phyloP scores from a whole-genome alignment of 805 yeast species.

The Metahyphopichia silvanorum region DNA sequence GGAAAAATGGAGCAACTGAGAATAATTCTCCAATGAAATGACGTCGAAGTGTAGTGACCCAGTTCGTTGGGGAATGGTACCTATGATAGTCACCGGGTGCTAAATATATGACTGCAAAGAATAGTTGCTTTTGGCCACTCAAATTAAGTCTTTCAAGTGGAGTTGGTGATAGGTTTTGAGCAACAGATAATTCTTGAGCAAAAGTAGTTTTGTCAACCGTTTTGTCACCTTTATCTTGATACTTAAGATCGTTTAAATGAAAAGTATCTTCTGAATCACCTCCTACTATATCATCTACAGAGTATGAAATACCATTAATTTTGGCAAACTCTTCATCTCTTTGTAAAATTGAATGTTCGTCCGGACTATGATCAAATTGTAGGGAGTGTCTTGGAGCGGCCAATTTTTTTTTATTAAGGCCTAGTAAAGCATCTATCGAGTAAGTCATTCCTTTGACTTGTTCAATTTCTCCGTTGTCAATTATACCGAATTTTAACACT shows the following conservation, averaged over 20 bases:
- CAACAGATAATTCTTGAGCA: slow-evolving; percentile 35
- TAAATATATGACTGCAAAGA: slow-evolving; percentile 85
- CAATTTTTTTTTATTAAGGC: slow-evolving; percentile 48
- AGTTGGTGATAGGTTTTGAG: slow-evolving; percentile 38
- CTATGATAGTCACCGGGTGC: slow-evolving; percentile 99
- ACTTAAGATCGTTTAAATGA: slow-evolving; percentile 46
- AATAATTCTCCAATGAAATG: slow-evolving; percentile 95
- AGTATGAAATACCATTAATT: slow-evolving; percentile 68
- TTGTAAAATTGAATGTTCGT: slow-evolving; percentile 42
- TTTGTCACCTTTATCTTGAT: slow-evolving; percentile 69
- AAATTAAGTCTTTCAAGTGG: slow-evolving; percentile 26
- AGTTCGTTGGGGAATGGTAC: slow-evolving; percentile 91
- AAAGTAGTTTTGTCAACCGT: slow-evolving; percentile 35
- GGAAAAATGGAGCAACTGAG: slow-evolving; percentile 96
- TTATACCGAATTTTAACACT: slow-evolving; percentile 78
- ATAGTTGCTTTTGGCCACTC: slow-evolving; percentile 54
- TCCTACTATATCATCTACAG: slow-evolving; percentile 67
- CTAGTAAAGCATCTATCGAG: slow-evolving; percentile 82
- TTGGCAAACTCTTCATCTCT: slow-evolving; percentile 75
- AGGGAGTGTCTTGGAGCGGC: slow-evolving; percentile 57
- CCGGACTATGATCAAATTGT: slow-evolving; percentile 39
- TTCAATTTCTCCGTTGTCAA: slow-evolving; percentile 83
- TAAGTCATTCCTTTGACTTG: slow-evolving; percentile 97
- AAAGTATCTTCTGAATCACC: slow-evolving; percentile 40
- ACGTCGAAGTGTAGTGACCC: slow-evolving; percentile 93